Evolutionary conservation across 1,284 basidiomycete genomes (phyloP), one percentile per base, ranked within the genome.

Genomic region (Clitocybe nebularis): DNA sequence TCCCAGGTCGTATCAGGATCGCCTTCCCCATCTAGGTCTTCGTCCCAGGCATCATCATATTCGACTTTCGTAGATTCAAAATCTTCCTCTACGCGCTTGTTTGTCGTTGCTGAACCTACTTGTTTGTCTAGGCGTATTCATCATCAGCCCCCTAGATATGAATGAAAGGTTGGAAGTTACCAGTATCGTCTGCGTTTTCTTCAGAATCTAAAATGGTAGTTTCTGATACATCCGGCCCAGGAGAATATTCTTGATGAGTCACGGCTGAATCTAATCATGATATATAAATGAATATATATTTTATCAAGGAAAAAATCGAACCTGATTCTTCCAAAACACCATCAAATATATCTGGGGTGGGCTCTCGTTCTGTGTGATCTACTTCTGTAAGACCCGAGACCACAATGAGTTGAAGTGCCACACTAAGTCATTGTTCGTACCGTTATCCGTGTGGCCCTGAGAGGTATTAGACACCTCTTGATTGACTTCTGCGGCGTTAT

Each of bases 21-120:
- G 26, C 63, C 68, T 47, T 69, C 67, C n/a, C 59, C 69, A 40
- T 71, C 70, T 38, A 62, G 60, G 36, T 69, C 68, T 39, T 66
- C 63, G 51, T 57, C 63, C 67, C 64, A 69, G 4, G 35, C 20
- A 25, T 52, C 36, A 34, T 52, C 46, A 19, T 44, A 37, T 1
- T 28, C 45, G 29, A 39, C 4, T 20, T 43, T 45, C 19, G 6
- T 30, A 16, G 29, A 5, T n/a, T 47, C 23, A 14, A 16, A 23
- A 37, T 24, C 33, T 7, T 44, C 43, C 6, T 9, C 22, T 13
- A 13, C 36, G 8, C 16, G 10, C 13, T 17, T 5, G 17, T 28
- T 10, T 1, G 14, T 28, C 13, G 22, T 29, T 36, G 13, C 28
- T 30, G 29, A 28, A 33, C 43, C 44, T 34, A 33, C 36, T 41